Base-by-base conservation (phyloP, 352 stramenopile species). In the Globisporangium sylvaticum region DNA sequence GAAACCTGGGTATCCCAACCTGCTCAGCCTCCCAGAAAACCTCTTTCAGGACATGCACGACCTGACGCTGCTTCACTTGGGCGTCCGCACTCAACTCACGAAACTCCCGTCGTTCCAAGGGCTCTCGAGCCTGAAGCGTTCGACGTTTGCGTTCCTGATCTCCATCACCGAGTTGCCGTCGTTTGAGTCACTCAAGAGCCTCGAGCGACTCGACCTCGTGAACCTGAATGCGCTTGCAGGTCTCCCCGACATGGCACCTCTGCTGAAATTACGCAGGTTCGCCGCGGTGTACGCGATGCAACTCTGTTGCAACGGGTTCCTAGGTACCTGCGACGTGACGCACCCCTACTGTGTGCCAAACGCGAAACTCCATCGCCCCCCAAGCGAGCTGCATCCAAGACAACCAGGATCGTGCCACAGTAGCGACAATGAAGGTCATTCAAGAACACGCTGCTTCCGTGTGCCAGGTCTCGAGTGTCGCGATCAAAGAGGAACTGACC, bases 231-330 rank as follows among this genome's bases (percentile, higher is more conserved):
- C n/a, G n/a, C n/a, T n/a, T n/a, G n/a, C n/a, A n/a, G n/a, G n/a
- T n/a, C n/a, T n/a, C n/a, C n/a, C n/a, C n/a, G n/a, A n/a, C n/a
- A n/a, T n/a, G n/a, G n/a, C n/a, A n/a, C n/a, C n/a, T n/a, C n/a
- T n/a, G n/a, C n/a, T n/a, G n/a, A n/a, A n/a, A n/a, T n/a, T n/a
- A n/a, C n/a, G n/a, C n/a, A n/a, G n/a, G n/a, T n/a, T n/a, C n/a
- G n/a, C n/a, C n/a, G n/a, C n/a, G n/a, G 32, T 37, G 3, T 37
- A 37, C 32, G 32, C 60, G 7, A 74, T 63, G 0, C 27, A 48
- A 12, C 25, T 80, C 22, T 79, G 76, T n/a, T 83, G 76, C 62
- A 77, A 83, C 24, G 74, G 69, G 5, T 83, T 81, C 31, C 46
- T 71, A 1, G 66, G 64, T 1, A 9, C 31, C 5, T 83, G 76